A percentile compares a stretch with the other conserved stretches of the same genome.
Conservation (phyloP, 2,329 filamentous ascomycete genomes). For the Colletotrichum endophyticum region DNA sequence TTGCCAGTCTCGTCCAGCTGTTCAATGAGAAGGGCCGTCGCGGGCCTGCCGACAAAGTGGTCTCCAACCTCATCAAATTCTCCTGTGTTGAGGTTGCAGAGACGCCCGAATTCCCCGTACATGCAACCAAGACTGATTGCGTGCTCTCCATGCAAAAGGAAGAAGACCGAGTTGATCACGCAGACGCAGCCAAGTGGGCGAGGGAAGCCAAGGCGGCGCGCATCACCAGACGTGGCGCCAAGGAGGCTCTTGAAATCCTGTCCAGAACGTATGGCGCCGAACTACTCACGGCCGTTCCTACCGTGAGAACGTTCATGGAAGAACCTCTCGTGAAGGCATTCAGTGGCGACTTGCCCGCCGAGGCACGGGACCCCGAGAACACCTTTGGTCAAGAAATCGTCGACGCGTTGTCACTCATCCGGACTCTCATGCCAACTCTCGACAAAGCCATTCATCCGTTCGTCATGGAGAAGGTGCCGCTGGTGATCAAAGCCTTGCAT, state of each 20-base stretch:
- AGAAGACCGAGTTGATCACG: conserved; percentile 91
- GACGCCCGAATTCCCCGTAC: conserved; percentile 91
- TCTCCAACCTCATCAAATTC: conserved; percentile 94
- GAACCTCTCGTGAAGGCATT: conserved; percentile 79
- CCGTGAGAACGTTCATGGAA: conserved; percentile 81
- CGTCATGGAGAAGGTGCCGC: conserved; percentile 81
- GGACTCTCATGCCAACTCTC: conserved; percentile 91
- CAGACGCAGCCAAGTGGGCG: conserved; percentile 89
- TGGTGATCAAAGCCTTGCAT: conserved; percentile 86
- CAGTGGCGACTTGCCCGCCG: conserved; percentile 69
- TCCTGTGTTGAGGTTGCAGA: conserved; percentile 97
- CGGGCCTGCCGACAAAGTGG: conserved; percentile 92
- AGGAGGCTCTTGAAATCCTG: conserved; percentile 90
- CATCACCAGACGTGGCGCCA: conserved; percentile 90
- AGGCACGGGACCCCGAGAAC: conserved; percentile 75
- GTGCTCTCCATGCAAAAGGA: conserved; percentile 97
- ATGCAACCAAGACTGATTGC: conserved; percentile 76
- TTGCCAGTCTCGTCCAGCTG: conserved; percentile 83
- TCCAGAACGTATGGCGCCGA: conserved; percentile 78
- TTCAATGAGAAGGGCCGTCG: conserved; percentile 82
- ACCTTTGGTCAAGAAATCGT: conserved; percentile 89
- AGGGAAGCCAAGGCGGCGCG: conserved; percentile 86
- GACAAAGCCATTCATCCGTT: conserved; percentile 77
- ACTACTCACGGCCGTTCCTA: conserved; percentile 84
- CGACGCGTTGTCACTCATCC: conserved; percentile 90